Evolutionary conservation across 495 filamentous ascomycete genomes (phyloP).

Genomic region (Antarctomyces pellizariae): DNA sequence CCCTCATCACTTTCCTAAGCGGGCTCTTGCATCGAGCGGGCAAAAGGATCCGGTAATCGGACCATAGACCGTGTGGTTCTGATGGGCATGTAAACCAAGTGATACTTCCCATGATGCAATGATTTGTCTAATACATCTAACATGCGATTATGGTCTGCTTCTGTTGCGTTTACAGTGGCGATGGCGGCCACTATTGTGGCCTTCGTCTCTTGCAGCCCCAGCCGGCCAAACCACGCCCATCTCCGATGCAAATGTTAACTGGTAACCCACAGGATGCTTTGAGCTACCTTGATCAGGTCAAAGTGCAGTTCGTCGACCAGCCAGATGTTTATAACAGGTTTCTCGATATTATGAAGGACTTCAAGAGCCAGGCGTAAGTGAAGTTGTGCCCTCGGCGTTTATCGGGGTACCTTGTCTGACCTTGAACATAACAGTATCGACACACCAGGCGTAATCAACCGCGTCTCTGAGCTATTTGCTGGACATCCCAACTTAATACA

Average conservation of each 20-base stretch:
- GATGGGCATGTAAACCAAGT: too few species aligned
- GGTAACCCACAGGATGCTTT: conserved; percentile 64
- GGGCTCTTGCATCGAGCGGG: too few species aligned
- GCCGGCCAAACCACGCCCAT: background rate
- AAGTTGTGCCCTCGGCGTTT: background rate
- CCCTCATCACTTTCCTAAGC: background rate
- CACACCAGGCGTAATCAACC: conserved; percentile 91
- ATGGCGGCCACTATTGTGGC: too few species aligned
- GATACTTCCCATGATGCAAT: too few species aligned
- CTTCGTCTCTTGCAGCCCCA: too few species aligned
- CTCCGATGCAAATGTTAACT: background rate
- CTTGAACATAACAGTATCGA: conserved; percentile 42
- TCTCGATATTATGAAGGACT: conserved; percentile 99
- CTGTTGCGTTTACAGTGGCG: too few species aligned
- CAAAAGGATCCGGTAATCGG: too few species aligned
- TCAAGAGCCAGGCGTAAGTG: conserved; percentile 88
- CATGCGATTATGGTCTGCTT: too few species aligned
- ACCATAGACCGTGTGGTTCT: too few species aligned
- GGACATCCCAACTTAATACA: conserved; percentile 93
- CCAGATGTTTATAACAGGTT: conserved; percentile 98
- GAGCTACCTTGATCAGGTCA: conserved; percentile 95
- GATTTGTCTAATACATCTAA: too few species aligned
- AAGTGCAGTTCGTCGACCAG: conserved; percentile 90
- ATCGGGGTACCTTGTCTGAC: conserved; percentile 3
- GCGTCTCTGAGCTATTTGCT: conserved; percentile 89